Evolutionary conservation across 108 stramenopile species (phyloP), one percentile per base, ranked within the genome.

Genomic region (Chaetoceros muelleri): DNA sequence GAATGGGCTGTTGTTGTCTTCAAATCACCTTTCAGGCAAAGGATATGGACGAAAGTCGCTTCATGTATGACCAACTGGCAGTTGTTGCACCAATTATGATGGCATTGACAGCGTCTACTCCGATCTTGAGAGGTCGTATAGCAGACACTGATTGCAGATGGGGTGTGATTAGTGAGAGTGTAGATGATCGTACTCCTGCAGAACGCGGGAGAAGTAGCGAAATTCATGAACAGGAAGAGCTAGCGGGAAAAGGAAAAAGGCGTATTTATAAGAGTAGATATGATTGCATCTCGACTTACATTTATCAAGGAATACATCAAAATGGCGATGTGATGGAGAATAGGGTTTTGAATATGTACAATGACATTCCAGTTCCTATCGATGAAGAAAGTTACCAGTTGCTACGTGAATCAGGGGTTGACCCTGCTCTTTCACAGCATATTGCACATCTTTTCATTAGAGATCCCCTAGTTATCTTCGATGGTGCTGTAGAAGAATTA

Each of bases 1-100:
- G 98, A 20, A 99, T 99, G 98, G 98, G 98, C 17, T 95, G 94
- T 64, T 99, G 98, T 69, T 99, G 98, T 63, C 81, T 99, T 46
- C 98, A 99, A 61, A 95, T 99, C 53, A 98, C 96, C 28, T 96
- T 95, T 60, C 98, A 99, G 76, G 98, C 93, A 16, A 88, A 88
- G 51, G 96, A 99, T 73, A 52, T 96, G 8, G 91, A 89, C 46
- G 97, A 99, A 65, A 90, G 89, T 53, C 80, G 98, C 18, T 96
- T 84, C 74, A 80, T 98, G 30, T 99, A 97, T 71, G 98, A 99
- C 71, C 97, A 98, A 68, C 84, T 99, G 31, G 97, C 95, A 13
- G 95, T 98, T 13, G 81, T 99, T 74, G 88, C 93, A 2, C 98
- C 98, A 1, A 89, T 99, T 54, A 78, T 99, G 82, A 94, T 99